phyloP scores from a whole-genome alignment of 768 basidiomycete species.

The Lepiota subincarnata region DNA sequence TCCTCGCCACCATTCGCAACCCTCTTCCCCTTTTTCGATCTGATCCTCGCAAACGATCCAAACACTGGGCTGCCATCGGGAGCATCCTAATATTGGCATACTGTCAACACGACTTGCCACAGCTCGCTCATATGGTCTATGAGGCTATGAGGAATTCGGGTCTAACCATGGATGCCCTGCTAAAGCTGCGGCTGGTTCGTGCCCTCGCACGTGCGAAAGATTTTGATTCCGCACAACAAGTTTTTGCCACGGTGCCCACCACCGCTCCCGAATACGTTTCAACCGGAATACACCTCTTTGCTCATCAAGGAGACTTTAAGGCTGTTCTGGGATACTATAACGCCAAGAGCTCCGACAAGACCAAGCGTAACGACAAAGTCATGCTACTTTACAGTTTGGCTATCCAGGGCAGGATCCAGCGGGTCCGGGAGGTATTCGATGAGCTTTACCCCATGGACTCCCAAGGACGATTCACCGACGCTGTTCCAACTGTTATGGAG shows the following conservation, averaged over 20 bases:
- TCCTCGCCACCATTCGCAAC: slow-evolving; percentile 2
- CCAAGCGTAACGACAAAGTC: slow-evolving; percentile 15
- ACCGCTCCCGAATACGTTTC: not conserved
- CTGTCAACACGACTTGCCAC: slow-evolving; percentile 7
- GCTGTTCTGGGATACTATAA: slow-evolving; percentile 41
- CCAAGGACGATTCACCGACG: slow-evolving; percentile 16
- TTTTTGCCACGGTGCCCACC: slow-evolving; percentile 8
- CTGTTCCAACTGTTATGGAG: not conserved
- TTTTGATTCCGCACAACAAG: slow-evolving; percentile 11
- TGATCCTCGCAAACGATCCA: not conserved
- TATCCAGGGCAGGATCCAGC: slow-evolving; percentile 33
- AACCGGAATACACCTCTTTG: slow-evolving; percentile 17
- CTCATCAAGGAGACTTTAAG: slow-evolving; percentile 46
- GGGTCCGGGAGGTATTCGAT: slow-evolving; percentile 48
- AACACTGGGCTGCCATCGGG: not conserved
- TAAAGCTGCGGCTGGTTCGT: slow-evolving; percentile 9
- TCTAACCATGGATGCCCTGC: slow-evolving; percentile 19
- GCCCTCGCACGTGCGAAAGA: slow-evolving; percentile 5
- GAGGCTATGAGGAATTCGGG: slow-evolving; percentile 14
- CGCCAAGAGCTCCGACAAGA: slow-evolving; percentile 1
- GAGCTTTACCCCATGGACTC: slow-evolving; percentile 43
- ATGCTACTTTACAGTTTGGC: slow-evolving; percentile 57
- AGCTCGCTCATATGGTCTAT: slow-evolving; percentile 3
- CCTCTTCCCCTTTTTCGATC: not conserved
- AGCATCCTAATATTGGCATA: slow-evolving; percentile 5